Evolutionary conservation across 257 asterid species (phyloP).

Genomic region (Leptodermis oblonga): DNA sequence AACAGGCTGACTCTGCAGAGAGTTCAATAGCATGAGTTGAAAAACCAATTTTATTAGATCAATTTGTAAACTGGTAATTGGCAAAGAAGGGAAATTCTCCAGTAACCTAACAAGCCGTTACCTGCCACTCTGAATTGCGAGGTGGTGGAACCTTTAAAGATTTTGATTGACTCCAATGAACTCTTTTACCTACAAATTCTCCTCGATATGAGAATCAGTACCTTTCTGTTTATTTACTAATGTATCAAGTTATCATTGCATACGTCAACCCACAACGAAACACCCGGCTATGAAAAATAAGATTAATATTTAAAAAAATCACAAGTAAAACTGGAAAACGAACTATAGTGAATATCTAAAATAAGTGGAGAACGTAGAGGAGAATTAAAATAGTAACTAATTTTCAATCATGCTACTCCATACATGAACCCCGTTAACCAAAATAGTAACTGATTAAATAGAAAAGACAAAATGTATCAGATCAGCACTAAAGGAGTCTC

Average conservation of each 20-base stretch:
- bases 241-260: not conserved
- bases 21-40: constrained; percentile 26
- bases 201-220: constrained; percentile 11
- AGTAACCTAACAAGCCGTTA: constrained; percentile 24
- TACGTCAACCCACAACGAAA: not conserved
- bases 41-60: not conserved
- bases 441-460: too few species aligned
- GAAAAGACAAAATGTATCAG: too few species aligned
- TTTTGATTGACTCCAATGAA: constrained; percentile 65
- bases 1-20: constrained; percentile 64
- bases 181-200: constrained; percentile 49
- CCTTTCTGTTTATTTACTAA: not conserved
- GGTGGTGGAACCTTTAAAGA: constrained; percentile 53
- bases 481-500: too few species aligned
- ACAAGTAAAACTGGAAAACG: not conserved
- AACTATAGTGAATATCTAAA: not conserved
- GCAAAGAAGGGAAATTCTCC: not conserved
- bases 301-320: not conserved
- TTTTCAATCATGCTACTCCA: not conserved
- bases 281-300: not conserved
- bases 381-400: not conserved
- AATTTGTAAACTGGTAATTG: not conserved
- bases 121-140: constrained; percentile 56
- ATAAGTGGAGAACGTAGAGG: too few species aligned
- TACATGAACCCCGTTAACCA: not conserved